phyloP scores from a whole-genome alignment of 1,284 basidiomycete genomes.

The Inonotus obliquus region DNA sequence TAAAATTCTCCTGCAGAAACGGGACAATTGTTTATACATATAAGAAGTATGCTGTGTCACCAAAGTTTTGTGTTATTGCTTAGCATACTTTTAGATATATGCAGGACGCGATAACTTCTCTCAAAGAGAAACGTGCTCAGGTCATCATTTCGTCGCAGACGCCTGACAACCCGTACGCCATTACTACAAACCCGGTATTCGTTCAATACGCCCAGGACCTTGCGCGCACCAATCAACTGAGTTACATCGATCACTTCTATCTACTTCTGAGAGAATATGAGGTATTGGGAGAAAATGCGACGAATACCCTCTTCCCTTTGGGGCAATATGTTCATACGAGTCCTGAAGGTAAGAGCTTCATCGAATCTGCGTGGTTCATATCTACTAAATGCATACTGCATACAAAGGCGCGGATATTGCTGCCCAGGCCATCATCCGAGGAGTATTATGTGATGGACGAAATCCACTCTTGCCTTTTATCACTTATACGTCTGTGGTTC shows the following conservation, averaged over 20 bases:
- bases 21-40: constrained; percentile 15
- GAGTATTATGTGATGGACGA: not conserved
- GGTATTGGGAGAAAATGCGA: constrained; percentile 36
- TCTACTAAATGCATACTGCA: not conserved
- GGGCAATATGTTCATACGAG: constrained; percentile 45
- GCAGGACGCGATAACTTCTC: constrained; percentile 37
- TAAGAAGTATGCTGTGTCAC: not conserved
- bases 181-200: constrained; percentile 35
- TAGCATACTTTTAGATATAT: constrained; percentile 25
- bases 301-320: constrained; percentile 39
- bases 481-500: not conserved
- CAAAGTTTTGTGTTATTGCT: not conserved
- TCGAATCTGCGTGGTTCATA: not conserved
- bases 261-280: constrained; percentile 40
- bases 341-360: constrained; percentile 19
- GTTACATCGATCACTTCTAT: constrained; percentile 44
- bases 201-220: constrained; percentile 40
- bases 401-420: constrained; percentile 4
- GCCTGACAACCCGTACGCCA: constrained; percentile 36
- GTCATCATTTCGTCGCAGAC: constrained; percentile 46
- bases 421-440: constrained; percentile 5
- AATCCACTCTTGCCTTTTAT: constrained; percentile 6
- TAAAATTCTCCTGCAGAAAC: constrained; percentile 16
- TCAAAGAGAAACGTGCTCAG: constrained; percentile 43
- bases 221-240: constrained; percentile 35